Conservation (phyloP, 805 yeast species). For the Wickerhamomyces kurtzmanii region DNA sequence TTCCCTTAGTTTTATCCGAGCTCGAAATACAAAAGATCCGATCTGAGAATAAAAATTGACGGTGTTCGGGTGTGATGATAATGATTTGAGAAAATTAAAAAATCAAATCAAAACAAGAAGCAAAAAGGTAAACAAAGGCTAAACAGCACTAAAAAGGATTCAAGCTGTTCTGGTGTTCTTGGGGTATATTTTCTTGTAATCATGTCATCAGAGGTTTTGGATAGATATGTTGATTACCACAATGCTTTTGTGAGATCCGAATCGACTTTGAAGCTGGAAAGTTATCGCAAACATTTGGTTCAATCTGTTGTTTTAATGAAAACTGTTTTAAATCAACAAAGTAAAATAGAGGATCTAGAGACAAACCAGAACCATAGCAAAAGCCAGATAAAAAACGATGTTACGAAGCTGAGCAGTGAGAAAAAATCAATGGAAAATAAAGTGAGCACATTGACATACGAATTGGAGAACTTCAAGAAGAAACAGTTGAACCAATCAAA, state of each 20-base stretch:
- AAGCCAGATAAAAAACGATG: constrained; percentile 10
- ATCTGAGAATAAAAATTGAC: too few species aligned
- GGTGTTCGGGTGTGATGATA: too few species aligned
- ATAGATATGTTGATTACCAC: constrained; percentile 3
- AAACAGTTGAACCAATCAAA: constrained; percentile 6
- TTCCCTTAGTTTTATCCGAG: too few species aligned
- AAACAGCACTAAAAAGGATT: too few species aligned
- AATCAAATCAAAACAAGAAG: too few species aligned
- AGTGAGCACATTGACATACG: constrained; percentile 6
- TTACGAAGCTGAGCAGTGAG: constrained; percentile 11
- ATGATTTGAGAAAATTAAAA: too few species aligned
- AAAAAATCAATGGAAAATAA: constrained; percentile 13
- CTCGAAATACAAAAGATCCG: too few species aligned
- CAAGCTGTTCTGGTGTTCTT: too few species aligned
- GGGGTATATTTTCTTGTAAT: too few species aligned
- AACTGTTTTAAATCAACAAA: constrained; percentile 11
- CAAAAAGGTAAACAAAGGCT: too few species aligned
- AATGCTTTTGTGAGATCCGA: constrained; percentile 3
- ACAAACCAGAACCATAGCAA: constrained; percentile 7
- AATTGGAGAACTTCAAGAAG: constrained; percentile 16
- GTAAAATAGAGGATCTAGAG: constrained; percentile 4
- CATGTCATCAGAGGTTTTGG: background rate
- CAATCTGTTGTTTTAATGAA: constrained; percentile 10
- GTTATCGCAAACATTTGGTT: constrained; percentile 9
- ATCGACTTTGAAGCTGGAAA: constrained; percentile 6